These are phyloP conservation scores for Beauveria rudraprayagi DNA, from an alignment of 2,329 filamentous ascomycete genomes.

Conservation along the genomic window DNA sequence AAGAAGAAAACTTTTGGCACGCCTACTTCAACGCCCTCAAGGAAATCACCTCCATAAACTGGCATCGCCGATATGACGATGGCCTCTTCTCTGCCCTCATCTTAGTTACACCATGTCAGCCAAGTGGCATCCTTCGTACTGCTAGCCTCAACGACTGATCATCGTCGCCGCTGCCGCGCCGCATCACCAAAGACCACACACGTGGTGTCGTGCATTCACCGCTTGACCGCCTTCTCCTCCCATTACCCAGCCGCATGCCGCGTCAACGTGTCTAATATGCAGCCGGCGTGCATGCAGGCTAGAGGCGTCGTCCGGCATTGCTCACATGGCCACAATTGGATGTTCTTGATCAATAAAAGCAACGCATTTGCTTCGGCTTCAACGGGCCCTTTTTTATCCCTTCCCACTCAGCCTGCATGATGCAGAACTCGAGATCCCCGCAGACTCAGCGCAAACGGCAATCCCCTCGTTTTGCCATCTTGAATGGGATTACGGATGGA, in stretches of 20 bases:
- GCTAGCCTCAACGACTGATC: background rate
- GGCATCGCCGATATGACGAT: no score
- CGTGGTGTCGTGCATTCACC: constrained; percentile 1
- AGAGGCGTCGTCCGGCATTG: background rate
- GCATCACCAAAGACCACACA: background rate
- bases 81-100: no score
- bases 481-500: background rate
- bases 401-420: background rate
- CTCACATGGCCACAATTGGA: background rate
- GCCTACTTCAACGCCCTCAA: no score
- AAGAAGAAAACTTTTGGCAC: no score
- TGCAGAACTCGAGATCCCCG: no score
- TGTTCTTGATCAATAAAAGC: background rate
- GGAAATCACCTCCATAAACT: no score
- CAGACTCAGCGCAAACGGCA: background rate
- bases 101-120: no score
- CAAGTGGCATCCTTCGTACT: no score
- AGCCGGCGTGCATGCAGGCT: background rate
- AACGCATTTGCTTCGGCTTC: background rate
- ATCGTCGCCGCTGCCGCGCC: background rate
- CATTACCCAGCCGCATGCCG: background rate
- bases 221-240: background rate
- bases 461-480: background rate
- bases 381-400: background rate
- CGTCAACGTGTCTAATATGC: background rate